These are phyloP conservation scores for Plasmodium adleri DNA, from an alignment of 169 alveolate genomes.

Conservation along the genomic window DNA sequence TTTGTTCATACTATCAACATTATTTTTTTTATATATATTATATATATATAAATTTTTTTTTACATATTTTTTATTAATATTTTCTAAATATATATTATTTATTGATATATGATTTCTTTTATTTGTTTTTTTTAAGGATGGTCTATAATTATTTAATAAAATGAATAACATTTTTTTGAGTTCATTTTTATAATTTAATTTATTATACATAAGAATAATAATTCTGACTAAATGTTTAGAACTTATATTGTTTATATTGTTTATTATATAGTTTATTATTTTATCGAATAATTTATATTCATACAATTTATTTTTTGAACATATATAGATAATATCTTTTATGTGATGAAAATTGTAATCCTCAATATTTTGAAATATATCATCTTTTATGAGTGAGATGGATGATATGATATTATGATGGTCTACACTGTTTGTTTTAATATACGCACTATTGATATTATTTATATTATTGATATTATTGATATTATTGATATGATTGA, in stretches of 20 bases:
- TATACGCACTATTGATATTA: no score
- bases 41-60: background rate
- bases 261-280: background rate
- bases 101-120: background rate
- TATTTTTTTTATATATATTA: background rate
- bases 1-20: background rate
- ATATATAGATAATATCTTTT: background rate
- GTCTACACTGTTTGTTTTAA: no score
- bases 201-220: slow-evolving; percentile 11
- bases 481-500: no score
- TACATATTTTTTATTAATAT: background rate
- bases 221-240: slow-evolving; percentile 12
- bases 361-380: background rate
- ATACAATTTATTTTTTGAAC: slow-evolving; percentile 5
- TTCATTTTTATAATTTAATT: background rate
- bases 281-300: slow-evolving; percentile 15
- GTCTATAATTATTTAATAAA: slow-evolving; percentile 22
- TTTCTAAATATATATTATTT: background rate
- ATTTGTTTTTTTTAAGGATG: background rate
- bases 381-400: no score
- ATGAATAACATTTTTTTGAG: slow-evolving; percentile 1
- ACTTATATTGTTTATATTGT: slow-evolving; percentile 17
- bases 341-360: slow-evolving; percentile 9
- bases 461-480: no score
- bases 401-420: no score